phyloP scores from a whole-genome alignment of 2,329 filamentous ascomycete genomes.

The Tricladium varicosporioides region DNA sequence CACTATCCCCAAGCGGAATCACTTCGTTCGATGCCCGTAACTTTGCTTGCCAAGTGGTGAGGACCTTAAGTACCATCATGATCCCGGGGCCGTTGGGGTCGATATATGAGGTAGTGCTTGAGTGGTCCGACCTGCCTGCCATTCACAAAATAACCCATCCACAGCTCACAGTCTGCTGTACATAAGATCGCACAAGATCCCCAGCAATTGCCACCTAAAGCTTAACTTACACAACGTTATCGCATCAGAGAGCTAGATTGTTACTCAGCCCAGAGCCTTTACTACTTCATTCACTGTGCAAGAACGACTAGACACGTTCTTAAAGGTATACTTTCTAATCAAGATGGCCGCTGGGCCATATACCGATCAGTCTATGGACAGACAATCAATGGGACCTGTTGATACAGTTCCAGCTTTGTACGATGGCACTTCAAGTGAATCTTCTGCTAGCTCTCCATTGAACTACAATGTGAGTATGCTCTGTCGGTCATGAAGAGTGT shows the following conservation, averaged over 20 bases:
- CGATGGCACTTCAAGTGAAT: conserved; percentile 33
- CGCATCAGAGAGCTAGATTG: not conserved
- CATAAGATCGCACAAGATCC: conserved; percentile 2
- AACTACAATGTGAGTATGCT: conserved; percentile 28
- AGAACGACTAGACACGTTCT: too few relatives aligned
- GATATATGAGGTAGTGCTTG: not conserved
- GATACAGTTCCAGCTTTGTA: conserved; percentile 29
- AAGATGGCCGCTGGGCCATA: conserved; percentile 29
- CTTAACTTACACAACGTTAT: conserved; percentile 1
- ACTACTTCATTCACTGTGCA: too few relatives aligned
- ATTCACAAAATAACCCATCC: not conserved
- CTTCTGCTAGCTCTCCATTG: conserved; percentile 32
- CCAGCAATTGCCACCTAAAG: conserved; percentile 10
- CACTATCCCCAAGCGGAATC: conserved; percentile 17
- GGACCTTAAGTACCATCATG: not conserved
- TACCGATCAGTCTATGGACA: conserved; percentile 19
- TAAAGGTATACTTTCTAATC: not conserved
- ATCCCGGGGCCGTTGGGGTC: not conserved
- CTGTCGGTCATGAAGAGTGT: not conserved
- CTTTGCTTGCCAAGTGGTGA: not conserved
- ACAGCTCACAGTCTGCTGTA: conserved; percentile 2
- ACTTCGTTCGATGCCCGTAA: conserved; percentile 14
- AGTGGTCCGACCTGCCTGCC: not conserved
- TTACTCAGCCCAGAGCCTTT: not conserved
- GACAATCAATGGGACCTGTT: conserved; percentile 22